Percentiles rank a stretch among this genome's conserved stretches.
Evolutionary conservation across 2,329 filamentous ascomycete species (phyloP).

Genomic region (Ilyonectria robusta): DNA sequence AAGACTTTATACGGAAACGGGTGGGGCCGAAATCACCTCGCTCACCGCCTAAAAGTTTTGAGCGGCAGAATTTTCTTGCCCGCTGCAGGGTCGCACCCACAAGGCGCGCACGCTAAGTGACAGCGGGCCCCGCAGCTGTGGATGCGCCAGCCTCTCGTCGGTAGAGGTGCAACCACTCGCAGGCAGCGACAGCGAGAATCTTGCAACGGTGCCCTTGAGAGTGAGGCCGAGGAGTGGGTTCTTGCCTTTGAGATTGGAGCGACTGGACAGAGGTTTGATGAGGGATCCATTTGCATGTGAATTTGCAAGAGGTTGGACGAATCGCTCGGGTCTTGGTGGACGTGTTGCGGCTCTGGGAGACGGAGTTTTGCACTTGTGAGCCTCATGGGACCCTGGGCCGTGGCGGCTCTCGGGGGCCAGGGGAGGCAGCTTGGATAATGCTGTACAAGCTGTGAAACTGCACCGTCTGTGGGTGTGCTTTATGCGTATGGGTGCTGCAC

Average conservation of each 20-base stretch:
- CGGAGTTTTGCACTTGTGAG: neutral
- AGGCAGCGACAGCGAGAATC: neutral
- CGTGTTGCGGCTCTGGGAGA: slow-evolving; percentile 10
- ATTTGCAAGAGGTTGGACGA: slow-evolving; percentile 28
- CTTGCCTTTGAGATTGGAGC: slow-evolving; percentile 13
- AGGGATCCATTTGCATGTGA: neutral
- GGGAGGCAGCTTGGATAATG: neutral
- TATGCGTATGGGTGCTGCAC: no score
- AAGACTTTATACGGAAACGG: slow-evolving; percentile 58
- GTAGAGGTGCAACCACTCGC: slow-evolving; percentile 8
- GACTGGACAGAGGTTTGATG: slow-evolving; percentile 19
- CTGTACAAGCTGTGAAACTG: neutral
- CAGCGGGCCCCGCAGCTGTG: neutral
- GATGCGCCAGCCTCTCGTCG: neutral
- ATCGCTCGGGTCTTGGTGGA: slow-evolving; percentile 8
- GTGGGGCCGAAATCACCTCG: slow-evolving; percentile 39
- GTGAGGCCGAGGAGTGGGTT: neutral
- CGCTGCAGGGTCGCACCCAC: neutral
- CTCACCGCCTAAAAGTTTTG: slow-evolving; percentile 56
- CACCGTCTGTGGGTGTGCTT: neutral
- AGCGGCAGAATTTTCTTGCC: slow-evolving; percentile 41
- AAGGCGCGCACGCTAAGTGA: slow-evolving; percentile 12
- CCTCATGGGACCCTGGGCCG: neutral
- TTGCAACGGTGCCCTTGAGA: neutral
- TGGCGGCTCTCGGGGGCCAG: neutral